Base-by-base conservation (phyloP, 805 yeast species). In the Kluyveromyces dobzhanskii region DNA sequence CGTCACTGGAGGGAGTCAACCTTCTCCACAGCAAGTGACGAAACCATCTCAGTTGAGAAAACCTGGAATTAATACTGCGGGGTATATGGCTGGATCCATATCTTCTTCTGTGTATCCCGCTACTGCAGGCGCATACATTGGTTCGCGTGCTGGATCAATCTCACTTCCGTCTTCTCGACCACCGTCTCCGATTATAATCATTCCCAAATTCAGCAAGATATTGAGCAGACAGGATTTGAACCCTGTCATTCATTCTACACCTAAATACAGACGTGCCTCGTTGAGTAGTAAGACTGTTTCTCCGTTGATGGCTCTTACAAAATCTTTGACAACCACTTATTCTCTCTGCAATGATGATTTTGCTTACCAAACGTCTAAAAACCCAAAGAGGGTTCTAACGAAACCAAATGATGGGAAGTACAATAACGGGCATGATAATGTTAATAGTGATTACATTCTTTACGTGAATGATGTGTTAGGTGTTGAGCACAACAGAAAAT, bases 401-500 rank as follows among this genome's bases (percentile, higher is more conserved):
- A 90, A 92, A 57, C 97, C 97, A 3, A 76, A 78, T 57, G 94
- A 86, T 51, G 92, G 90, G 0, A 75, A 72, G 42, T 71, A 66
- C 43, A 86, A 87, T 57, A 78, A 83, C 53, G 97, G 97, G 6
- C 74, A 54, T 54, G 98, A 92, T 62, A 92, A 92, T 57, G 80
- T 77, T 45, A 87, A 86, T 41, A 76, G 83, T 56, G 96, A 92
- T 62, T 90, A 88, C 56, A 90, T 92, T 40, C 65, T 94, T 14
- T 90, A 87, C 49, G 98, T 92, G 17, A 92, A 94, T 59, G 98
- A 94, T 57, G 78, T 92, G 17, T 65, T 92, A 30, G 97, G 98
- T 4, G 70, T 76, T 3, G 61, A 57, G 41, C 57, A 59, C 29
- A 88, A 85, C 42, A 70, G 88, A 39, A 83, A 85, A 55, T 90